Base-by-base conservation (phyloP, 805 yeast genomes). In the Dipodascopsis uninucleata region DNA sequence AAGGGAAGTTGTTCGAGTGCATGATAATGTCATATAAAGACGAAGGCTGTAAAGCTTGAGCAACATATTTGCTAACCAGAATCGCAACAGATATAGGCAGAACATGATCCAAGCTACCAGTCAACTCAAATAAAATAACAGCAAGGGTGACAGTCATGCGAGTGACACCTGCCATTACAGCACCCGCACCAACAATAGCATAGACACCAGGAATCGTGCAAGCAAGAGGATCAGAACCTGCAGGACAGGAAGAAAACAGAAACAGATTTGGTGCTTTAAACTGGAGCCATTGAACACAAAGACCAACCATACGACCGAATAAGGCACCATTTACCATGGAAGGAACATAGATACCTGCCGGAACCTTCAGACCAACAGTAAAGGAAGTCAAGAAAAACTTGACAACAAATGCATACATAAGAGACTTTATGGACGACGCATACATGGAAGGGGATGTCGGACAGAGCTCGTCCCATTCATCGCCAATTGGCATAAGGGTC, bases 301-400 rank as follows among this genome's bases (percentile, higher is more conserved):
- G 67, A 1, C 77, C 77, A 45, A 75, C 65, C 1, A 72, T 54
- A 8, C 81, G 58, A 2, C 82, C 82, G 62, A 75, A 77, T 23
- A 79, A 60, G 2, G 82, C 81, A 0, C 84, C 84, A 18, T 74
- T 67, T 1, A 76, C 78, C 83, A 78, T 78, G 1, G 80, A 72
- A 4, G 84, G 84, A 1, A 79, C 79, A 49, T 78, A 78, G 10
- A 78, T 72, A 4, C 83, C 83, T 35, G 77, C 71, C 1, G 83
- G 83, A 2, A 78, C 63, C 52, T 76, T 78, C 39, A 77, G 58
- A 1, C 83, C 83, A 60, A 76, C 76, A 0, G 82, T 76, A 10
- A 77, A 60, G 20, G 72, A 66, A 4, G 82, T 78, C 24, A 77
- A 60, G 2, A 69, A 44, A 1, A 71, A 49, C 49, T 77, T 77